Evolutionary conservation across 2,329 filamentous ascomycete genomes (phyloP), one percentile per base, ranked within the genome.

Genomic region (Fusarium nelsonii): DNA sequence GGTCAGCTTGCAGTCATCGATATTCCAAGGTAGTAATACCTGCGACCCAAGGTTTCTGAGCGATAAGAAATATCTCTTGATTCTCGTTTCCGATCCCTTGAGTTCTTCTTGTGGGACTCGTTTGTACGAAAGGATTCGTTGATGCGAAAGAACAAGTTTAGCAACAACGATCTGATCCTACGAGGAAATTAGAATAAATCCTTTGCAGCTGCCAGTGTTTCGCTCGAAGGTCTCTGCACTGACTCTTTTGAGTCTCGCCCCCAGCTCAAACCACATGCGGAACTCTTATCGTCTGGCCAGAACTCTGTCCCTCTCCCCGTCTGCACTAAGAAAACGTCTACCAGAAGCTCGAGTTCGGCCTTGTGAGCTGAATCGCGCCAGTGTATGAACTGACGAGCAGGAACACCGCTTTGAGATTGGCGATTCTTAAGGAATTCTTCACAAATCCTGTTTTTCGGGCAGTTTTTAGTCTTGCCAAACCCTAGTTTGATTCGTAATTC

Each of bases 331-430:
- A 62, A 63, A 3, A 6, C 3, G 2, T 58, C 23, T 9, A 52
- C 37, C 62, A 63, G 39, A 6, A 2, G 1, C 14, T 18, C 23
- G 6, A 65, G 26, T 2, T 30, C n/a, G 8, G 8, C 3, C 7
- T 15, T n/a, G 6, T 52, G 26, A 4, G 2, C 8, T 1, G 2
- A 4, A 9, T 65, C 40, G 2, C 1, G 8, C 61, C 61, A 65
- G 1, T 36, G 41, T 1, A 14, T 4, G 4, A 65, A 23, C 0
- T 36, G 39, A 9, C 4, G 7, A 0, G 45, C 58, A 2, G 46
- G 30, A 2, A 4, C 4, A 0, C 36, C 36, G 8, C 48, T 9
- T 0, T 8, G 0, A 3, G 45, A 14, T 11, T 4, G 36, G 1
- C 58, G 48, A 0, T 30, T 10, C 5, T 23, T 26, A 2, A 49